Base-by-base conservation (phyloP, 805 yeast genomes). In the Hanseniaspora nectarophila region DNA sequence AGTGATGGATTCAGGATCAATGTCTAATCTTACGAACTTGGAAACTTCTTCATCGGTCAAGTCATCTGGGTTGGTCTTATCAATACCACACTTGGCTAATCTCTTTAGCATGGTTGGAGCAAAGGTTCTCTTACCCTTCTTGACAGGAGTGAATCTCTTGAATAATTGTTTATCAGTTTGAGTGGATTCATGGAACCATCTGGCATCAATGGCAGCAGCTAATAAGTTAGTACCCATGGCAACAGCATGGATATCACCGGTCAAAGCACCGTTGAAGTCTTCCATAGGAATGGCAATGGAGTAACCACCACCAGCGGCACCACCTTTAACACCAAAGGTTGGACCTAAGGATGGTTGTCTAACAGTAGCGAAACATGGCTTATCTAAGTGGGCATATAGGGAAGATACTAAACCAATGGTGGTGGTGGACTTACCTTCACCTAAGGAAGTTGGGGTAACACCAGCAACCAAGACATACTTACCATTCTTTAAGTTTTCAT, bases 271-370 rank as follows among this genome's bases (percentile, higher is more conserved):
- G 71, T 83, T 83, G 72, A 83, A 83, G 63, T 83, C 92, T 67
- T 83, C 90, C 92, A 83, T 83, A 57, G 92, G 92, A 64, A 83
- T 82, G 31, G 83, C 92, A 67, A 83, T 90, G 28, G 92, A 81
- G 63, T 82, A 83, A 55, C 92, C 92, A 66, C 92, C 90, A 65
- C 92, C 92, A 7, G 92, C 92, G 59, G 92, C 92, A 69, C 92
- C 92, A 68, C 92, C 92, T 66, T 83, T 83, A 59, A 83, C 82
- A 70, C 92, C 92, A 61, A 83, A 83, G 18, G 92, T 83, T 57
- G 92, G 92, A 53, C 92, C 92, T 89, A 83, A 82, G 8, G 88
- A 81, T 24, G 92, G 92, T 65, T 83, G 92, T 73, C 92, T 77
- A 49, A 83, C 92, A 63, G 82, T 83, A 57, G 90, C 92, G 62